These are phyloP conservation scores for Nicotiana tomentosiformis DNA, from an alignment of 257 asterid species.

Conservation along the genomic window DNA sequence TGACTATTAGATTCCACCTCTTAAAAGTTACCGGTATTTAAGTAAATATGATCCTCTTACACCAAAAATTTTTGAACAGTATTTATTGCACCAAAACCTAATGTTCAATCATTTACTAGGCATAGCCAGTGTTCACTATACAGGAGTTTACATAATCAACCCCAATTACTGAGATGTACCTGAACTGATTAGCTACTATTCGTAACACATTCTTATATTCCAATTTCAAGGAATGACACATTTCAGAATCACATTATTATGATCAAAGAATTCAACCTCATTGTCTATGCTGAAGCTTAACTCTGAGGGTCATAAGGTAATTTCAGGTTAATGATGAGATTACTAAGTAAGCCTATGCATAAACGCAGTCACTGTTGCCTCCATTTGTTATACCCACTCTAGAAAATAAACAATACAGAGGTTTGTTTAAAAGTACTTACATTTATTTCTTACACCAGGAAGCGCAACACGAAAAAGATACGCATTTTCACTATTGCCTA, in stretches of 20 bases:
- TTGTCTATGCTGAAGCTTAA: too few species aligned
- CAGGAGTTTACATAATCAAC: not conserved
- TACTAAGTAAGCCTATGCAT: not conserved
- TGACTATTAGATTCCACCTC: not conserved
- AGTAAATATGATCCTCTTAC: not conserved
- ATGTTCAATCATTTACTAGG: not conserved
- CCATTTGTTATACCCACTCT: not conserved
- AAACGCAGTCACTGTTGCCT: not conserved
- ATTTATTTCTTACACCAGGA: slow-evolving; percentile 34
- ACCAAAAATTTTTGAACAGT: not conserved
- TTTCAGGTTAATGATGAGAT: too few species aligned
- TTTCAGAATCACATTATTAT: too few species aligned
- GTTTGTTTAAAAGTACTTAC: slow-evolving; percentile 19
- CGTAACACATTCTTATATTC: not conserved
- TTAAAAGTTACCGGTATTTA: not conserved
- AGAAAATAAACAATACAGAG: not conserved
- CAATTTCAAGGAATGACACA: not conserved
- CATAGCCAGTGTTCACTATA: not conserved
- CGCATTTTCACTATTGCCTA: slow-evolving; percentile 30
- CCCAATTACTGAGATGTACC: not conserved
- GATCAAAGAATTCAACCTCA: too few species aligned
- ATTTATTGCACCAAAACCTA: not conserved
- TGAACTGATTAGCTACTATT: not conserved
- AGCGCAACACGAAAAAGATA: slow-evolving; percentile 40
- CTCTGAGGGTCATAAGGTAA: too few species aligned